Percentiles rank a stretch among this genome's conserved stretches.
phyloP scores from a whole-genome alignment of 805 yeast genomes.

The Clavispora vitiphila region DNA sequence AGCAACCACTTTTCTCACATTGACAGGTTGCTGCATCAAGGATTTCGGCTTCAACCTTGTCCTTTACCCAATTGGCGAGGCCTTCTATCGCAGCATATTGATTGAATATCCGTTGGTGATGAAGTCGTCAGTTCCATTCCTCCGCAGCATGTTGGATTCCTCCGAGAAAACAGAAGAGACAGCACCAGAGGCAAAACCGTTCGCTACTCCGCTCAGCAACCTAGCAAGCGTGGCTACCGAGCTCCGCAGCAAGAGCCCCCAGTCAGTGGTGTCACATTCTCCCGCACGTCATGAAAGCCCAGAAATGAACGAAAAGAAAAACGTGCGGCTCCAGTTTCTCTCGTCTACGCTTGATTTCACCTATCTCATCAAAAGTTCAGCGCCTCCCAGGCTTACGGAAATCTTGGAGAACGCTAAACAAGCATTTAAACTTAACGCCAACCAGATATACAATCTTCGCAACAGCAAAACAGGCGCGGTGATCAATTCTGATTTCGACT shows the following conservation, averaged over 20 bases:
- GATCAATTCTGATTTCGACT: slow-evolving; percentile 30
- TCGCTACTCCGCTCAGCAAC: slow-evolving; percentile 6
- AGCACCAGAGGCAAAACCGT: neutral
- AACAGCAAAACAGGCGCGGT: slow-evolving; percentile 21
- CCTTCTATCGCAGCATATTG: slow-evolving; percentile 55
- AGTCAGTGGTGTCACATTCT: slow-evolving; percentile 3
- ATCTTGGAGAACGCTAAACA: slow-evolving; percentile 70
- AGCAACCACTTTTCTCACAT: slow-evolving; percentile 48
- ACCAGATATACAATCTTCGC: slow-evolving; percentile 22
- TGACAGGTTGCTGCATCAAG: slow-evolving; percentile 65
- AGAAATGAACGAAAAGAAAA: slow-evolving; percentile 15
- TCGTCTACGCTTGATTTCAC: slow-evolving; percentile 56
- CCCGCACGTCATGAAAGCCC: slow-evolving; percentile 28
- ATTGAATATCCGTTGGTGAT: slow-evolving; percentile 63
- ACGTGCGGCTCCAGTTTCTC: slow-evolving; percentile 45
- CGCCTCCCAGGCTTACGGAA: slow-evolving; percentile 79
- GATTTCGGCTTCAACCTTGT: slow-evolving; percentile 77
- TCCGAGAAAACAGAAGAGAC: neutral
- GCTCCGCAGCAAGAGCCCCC: slow-evolving; percentile 12
- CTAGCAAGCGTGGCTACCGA: slow-evolving; percentile 34
- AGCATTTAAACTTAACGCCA: slow-evolving; percentile 49
- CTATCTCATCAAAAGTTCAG: slow-evolving; percentile 57
- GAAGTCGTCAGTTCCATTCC: slow-evolving; percentile 32
- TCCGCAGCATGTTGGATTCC: neutral
- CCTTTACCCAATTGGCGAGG: slow-evolving; percentile 61